Conservation (phyloP, 1,284 basidiomycete species). For the Trichosporon ovoides region DNA sequence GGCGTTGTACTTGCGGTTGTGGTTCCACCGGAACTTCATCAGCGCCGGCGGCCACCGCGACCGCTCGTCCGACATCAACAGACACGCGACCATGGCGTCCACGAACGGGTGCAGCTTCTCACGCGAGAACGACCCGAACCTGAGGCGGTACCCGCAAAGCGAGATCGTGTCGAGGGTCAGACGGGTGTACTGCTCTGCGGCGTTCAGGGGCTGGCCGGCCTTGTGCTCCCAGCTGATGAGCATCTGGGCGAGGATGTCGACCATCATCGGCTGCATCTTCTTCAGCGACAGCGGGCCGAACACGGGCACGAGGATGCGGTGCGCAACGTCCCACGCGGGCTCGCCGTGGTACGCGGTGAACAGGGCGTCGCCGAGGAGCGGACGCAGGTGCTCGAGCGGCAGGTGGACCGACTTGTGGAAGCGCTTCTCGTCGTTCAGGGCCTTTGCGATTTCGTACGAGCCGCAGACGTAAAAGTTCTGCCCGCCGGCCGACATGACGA, state of each 20-base stretch:
- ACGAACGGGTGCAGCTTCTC: slow-evolving; percentile 50
- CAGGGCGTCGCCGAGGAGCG: slow-evolving; percentile 29
- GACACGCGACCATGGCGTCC: slow-evolving; percentile 46
- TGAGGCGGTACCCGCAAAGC: slow-evolving; percentile 48
- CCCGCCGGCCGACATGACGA: neutral
- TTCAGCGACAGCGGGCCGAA: slow-evolving; percentile 53
- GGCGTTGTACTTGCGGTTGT: slow-evolving; percentile 48
- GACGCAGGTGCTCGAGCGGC: slow-evolving; percentile 49
- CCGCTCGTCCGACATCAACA: slow-evolving; percentile 49
- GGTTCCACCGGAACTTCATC: slow-evolving; percentile 45
- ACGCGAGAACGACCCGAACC: slow-evolving; percentile 37
- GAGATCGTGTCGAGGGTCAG: slow-evolving; percentile 17
- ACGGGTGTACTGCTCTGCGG: slow-evolving; percentile 3
- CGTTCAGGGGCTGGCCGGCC: neutral
- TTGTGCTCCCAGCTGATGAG: slow-evolving; percentile 23
- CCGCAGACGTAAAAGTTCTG: slow-evolving; percentile 19
- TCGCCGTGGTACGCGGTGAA: slow-evolving; percentile 50
- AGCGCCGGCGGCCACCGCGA: slow-evolving; percentile 48
- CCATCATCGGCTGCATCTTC: slow-evolving; percentile 53
- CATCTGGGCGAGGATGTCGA: slow-evolving; percentile 53
- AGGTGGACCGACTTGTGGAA: slow-evolving; percentile 52
- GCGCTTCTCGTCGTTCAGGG: slow-evolving; percentile 52
- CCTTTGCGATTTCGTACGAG: slow-evolving; percentile 50
- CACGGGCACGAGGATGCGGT: slow-evolving; percentile 55
- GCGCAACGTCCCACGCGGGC: slow-evolving; percentile 51